Evolutionary conservation across 1,284 basidiomycete species (phyloP).

Genomic region (Ganoderma leucocontextum): DNA sequence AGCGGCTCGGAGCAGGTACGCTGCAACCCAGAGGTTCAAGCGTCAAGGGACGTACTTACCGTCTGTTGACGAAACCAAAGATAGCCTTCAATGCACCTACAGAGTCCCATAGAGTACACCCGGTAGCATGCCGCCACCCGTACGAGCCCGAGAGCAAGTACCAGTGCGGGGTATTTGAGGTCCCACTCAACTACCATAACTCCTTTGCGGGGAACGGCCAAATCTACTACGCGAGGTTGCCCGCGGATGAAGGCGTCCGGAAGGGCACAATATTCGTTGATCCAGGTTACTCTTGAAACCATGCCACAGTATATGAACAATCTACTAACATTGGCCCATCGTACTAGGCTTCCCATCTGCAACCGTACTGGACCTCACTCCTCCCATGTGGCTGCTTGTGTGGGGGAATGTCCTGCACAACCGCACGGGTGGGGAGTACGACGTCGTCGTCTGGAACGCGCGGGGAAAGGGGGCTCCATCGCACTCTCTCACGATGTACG

Average conservation of each 20-base stretch:
- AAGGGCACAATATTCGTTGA: conserved; percentile 25
- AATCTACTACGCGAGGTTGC: conserved; percentile 15
- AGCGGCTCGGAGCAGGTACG: background rate
- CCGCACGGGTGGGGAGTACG: conserved; percentile 18
- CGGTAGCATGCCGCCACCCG: background rate
- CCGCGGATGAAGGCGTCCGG: conserved; percentile 11
- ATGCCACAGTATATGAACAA: background rate
- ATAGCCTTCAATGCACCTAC: background rate
- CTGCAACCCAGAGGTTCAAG: background rate
- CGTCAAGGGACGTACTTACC: background rate
- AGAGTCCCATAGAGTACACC: background rate
- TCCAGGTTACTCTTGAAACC: conserved; percentile 10
- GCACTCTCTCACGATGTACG: conserved; percentile 16
- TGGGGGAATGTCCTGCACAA: conserved; percentile 14
- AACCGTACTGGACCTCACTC: background rate
- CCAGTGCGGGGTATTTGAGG: conserved; percentile 25
- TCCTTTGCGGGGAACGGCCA: conserved; percentile 9
- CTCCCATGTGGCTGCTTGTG: background rate
- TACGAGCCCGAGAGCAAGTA: conserved; percentile 29
- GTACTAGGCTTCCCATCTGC: background rate
- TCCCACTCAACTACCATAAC: conserved; percentile 28
- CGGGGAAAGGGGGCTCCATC: conserved; percentile 14
- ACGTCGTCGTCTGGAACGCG: conserved; percentile 20
- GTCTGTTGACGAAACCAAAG: background rate
- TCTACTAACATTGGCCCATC: background rate